phyloP scores from a whole-genome alignment of 331 rosid species.

The Acacia pycnantha region DNA sequence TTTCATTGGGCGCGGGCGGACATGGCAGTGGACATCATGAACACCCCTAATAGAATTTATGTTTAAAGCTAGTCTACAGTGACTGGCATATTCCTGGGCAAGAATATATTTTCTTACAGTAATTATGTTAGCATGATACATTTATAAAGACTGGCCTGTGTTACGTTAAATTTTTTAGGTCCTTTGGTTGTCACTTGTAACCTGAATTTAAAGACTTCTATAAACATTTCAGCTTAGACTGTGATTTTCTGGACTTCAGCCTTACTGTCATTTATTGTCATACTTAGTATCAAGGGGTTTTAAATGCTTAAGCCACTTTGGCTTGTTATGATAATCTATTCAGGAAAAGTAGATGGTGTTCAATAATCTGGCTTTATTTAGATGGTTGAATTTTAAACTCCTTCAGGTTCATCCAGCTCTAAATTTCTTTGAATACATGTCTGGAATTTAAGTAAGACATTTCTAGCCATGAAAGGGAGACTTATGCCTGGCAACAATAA shows the following conservation, averaged over 20 bases:
- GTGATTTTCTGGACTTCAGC: background rate
- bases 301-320: constrained; percentile 8
- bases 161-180: background rate
- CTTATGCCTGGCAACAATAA: background rate
- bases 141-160: background rate
- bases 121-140: background rate
- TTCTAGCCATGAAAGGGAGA: background rate
- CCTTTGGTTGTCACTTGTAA: background rate
- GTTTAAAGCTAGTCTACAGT: constrained; percentile 5
- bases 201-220: background rate
- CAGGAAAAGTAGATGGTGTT: background rate
- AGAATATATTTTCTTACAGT: constrained; percentile 1
- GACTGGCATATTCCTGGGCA: constrained; percentile 7
- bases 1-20: too few species aligned
- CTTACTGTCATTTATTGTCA: background rate
- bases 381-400: constrained; percentile 14
- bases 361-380: background rate
- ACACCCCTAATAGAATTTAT: constrained; percentile 10
- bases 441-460: background rate
- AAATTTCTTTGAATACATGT: background rate
- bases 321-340: too few species aligned
- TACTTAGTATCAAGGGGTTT: background rate
- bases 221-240: background rate
- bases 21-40: too few species aligned
- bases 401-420: background rate